Base-by-base conservation (phyloP, 805 yeast genomes). In the Kazachstania africana region DNA sequence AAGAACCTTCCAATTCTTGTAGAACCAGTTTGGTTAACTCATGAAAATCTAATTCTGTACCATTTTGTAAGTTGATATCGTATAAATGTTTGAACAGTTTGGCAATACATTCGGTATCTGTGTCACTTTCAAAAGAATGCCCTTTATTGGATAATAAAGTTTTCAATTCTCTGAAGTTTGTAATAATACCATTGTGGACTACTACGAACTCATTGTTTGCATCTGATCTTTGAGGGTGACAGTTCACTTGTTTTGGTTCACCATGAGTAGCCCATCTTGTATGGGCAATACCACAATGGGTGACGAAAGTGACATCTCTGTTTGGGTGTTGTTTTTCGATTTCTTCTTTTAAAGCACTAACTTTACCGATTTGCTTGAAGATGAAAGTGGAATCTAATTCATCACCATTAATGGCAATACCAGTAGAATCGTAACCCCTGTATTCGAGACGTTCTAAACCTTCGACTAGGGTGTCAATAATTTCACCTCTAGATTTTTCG, bases 181-280 rank as follows among this genome's bases (percentile, higher is more conserved):
- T 91, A 60, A 91, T 84, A 57, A 91, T 91, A 68, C 99, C 99
- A 50, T 91, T 91, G 66, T 91, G 99, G 32, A 91, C 97, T 42
- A 91, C 77, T 27, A 83, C 74, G 49, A 91, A 91, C 58, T 87
- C 94, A 46, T 79, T 78, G 28, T 60, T 59, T 8, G 72, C 69
- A 56, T 84, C 98, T 1, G 95, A 83, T 42, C 88, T 67, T 55
- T 88, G 97, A 29, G 99, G 99, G 58, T 91, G 99, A 56, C 97
- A 91, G 66, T 91, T 91, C 39, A 59, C 47, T 39, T 69, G 73
- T 43, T 73, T 75, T 36, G 96, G 96, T 48, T 77, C 82, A 60
- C 99, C 99, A 59, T 91, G 99, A 24, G 99, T 91, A 31, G 99
- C 99, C 99, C 99, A 91, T 67, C 99, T 81, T 10, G 99, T 91